Evolutionary conservation across 495 filamentous ascomycete genomes (phyloP).

Genomic region (Neurospora africana): DNA sequence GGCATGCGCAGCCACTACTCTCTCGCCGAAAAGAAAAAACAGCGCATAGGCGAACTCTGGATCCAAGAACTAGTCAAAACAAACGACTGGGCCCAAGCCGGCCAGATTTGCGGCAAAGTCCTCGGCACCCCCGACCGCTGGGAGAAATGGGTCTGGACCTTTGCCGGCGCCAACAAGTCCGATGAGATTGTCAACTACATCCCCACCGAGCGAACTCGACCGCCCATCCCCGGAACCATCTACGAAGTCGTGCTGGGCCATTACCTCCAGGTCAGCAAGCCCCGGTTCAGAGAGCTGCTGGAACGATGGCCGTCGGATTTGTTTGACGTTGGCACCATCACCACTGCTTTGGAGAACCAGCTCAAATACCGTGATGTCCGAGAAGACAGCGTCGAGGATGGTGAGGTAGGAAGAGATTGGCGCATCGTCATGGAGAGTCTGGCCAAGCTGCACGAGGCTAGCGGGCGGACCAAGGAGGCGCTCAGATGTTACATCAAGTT

Average conservation of each 20-base stretch:
- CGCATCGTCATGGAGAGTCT: constrained; percentile 70
- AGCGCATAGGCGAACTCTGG: constrained; percentile 87
- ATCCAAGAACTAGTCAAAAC: constrained; percentile 67
- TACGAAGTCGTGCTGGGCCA: constrained; percentile 82
- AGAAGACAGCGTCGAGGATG: constrained; percentile 58
- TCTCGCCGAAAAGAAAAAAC: constrained; percentile 77
- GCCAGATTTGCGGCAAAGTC: constrained; percentile 67
- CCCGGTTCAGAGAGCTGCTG: constrained; percentile 63
- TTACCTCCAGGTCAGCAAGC: constrained; percentile 64
- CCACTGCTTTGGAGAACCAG: constrained; percentile 60
- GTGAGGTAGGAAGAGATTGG: constrained; percentile 65
- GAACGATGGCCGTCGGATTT: constrained; percentile 77
- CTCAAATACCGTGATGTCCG: constrained; percentile 56
- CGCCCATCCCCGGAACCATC: constrained; percentile 67
- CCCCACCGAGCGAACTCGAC: constrained; percentile 60
- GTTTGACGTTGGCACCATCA: constrained; percentile 63
- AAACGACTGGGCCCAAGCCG: constrained; percentile 66
- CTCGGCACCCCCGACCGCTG: constrained; percentile 67
- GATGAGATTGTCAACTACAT: constrained; percentile 83
- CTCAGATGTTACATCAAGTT: constrained; percentile 79
- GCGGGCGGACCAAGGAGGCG: constrained; percentile 69
- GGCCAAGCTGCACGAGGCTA: constrained; percentile 71
- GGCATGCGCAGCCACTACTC: constrained; percentile 44
- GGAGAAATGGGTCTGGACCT: constrained; percentile 91
- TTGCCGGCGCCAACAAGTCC: constrained; percentile 71